phyloP scores from a whole-genome alignment of 345 rosid species.

The Moricandia moricandioides region DNA sequence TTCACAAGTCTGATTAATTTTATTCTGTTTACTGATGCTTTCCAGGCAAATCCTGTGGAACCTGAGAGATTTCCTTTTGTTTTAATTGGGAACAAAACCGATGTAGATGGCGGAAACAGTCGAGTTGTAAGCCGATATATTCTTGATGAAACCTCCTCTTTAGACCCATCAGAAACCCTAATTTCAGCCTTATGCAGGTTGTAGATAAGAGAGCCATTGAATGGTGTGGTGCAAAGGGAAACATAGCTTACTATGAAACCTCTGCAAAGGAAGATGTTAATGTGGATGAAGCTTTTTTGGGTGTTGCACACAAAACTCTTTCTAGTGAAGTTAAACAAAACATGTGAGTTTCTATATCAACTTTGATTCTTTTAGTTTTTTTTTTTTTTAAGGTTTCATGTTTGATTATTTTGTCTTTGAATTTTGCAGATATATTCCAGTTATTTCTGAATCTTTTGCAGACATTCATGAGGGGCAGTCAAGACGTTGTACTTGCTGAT shows the following conservation, averaged over 20 bases:
- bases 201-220: conserved; percentile 63
- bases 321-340: conserved; percentile 50
- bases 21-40: neutral
- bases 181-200: conserved; percentile 42
- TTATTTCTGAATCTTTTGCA: conserved; percentile 53
- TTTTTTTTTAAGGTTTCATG: neutral
- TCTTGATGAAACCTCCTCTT: neutral
- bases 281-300: conserved; percentile 71
- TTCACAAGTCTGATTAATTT: neutral
- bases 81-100: conserved; percentile 80
- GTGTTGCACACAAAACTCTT: conserved; percentile 56
- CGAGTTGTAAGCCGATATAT: conserved; percentile 30
- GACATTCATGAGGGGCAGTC: conserved; percentile 47
- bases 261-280: conserved; percentile 76
- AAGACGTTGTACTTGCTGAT: conserved; percentile 73
- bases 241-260: conserved; percentile 72
- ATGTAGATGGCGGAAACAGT: conserved; percentile 69
- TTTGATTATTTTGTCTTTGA: neutral
- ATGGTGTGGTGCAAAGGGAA: conserved; percentile 70
- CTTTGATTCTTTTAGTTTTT: neutral
- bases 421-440: conserved; percentile 54
- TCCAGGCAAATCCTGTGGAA: conserved; percentile 62
- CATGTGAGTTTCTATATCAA: conserved; percentile 41
- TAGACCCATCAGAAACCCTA: neutral
- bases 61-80: conserved; percentile 63